These are phyloP conservation scores for Trametes villosa DNA, from an alignment of 768 basidiomycete species.

Conservation along the genomic window DNA sequence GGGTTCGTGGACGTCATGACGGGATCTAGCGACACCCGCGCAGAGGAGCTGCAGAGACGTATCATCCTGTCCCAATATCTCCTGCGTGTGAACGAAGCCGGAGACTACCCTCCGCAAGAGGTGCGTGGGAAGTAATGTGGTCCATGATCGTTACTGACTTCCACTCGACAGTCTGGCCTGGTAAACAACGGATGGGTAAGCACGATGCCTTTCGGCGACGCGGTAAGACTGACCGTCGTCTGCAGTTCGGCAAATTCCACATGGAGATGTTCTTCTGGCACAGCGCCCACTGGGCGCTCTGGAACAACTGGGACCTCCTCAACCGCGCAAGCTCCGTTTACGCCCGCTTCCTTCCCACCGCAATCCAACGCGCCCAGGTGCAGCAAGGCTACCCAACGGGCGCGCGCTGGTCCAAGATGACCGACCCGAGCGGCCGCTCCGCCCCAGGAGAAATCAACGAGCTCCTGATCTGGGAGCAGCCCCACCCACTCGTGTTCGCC, in stretches of 20 bases:
- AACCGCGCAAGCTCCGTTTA: conserved; percentile 49
- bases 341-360: conserved; percentile 49
- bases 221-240: background rate
- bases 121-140: conserved; percentile 31
- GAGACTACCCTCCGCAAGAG: conserved; percentile 60
- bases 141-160: background rate
- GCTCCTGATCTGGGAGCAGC: conserved; percentile 65
- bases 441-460: conserved; percentile 66
- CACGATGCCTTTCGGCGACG: too few species aligned
- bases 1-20: conserved; percentile 59
- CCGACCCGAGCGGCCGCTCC: conserved; percentile 60
- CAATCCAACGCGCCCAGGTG: conserved; percentile 51
- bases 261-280: conserved; percentile 71
- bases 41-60: conserved; percentile 58
- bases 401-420: conserved; percentile 70
- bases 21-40: conserved; percentile 52
- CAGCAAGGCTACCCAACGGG: conserved; percentile 57
- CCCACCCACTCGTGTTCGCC: conserved; percentile 62
- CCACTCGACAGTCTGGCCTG: conserved; percentile 48
- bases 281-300: conserved; percentile 59
- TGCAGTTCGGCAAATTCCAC: conserved; percentile 55
- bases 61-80: conserved; percentile 60
- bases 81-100: conserved; percentile 63
- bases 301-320: conserved; percentile 64
- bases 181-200: conserved; percentile 60